A percentile compares a stretch with the other conserved stretches of the same genome.
Evolutionary conservation across 2,329 filamentous ascomycete species (phyloP).

Genomic region (Stachybotrys echinatus): DNA sequence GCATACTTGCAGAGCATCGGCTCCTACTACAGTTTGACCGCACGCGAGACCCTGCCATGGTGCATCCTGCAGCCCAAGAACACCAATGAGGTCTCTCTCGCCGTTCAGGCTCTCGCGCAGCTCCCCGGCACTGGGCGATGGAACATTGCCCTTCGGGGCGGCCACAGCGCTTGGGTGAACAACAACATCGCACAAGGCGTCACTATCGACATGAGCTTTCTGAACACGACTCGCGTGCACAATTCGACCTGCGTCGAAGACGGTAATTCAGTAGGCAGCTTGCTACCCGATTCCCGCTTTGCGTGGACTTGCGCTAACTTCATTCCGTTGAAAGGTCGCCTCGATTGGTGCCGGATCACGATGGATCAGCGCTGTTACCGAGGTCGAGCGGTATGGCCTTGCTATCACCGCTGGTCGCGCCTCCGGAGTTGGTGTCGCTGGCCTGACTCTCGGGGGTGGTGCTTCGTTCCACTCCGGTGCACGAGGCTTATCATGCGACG

Average conservation of each 20-base stretch:
- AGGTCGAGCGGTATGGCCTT: conserved; percentile 2
- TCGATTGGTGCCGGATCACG: conserved; percentile 5
- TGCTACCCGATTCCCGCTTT: no score
- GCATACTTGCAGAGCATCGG: background rate
- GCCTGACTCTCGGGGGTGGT: conserved; percentile 17
- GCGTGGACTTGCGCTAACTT: no score
- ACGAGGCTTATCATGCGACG: conserved; percentile 16
- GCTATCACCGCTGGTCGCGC: background rate
- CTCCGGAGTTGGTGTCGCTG: conserved; percentile 13
- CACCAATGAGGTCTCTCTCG: conserved; percentile 15
- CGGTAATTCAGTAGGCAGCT: background rate
- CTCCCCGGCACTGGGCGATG: conserved; percentile 17
- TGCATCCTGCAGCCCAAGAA: conserved; percentile 18
- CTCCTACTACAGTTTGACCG: background rate
- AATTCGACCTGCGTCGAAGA: background rate
- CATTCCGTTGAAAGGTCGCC: conserved; percentile 4
- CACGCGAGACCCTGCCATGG: conserved; percentile 8
- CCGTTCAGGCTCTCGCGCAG: conserved; percentile 7
- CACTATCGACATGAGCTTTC: conserved; percentile 34
- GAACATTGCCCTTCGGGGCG: conserved; percentile 42
- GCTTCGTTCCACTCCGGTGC: conserved; percentile 14
- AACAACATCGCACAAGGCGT: conserved; percentile 38
- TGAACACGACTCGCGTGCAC: conserved; percentile 10
- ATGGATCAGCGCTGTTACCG: conserved; percentile 7
- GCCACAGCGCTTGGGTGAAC: conserved; percentile 36